Evolutionary conservation across 1,139 yeast species (phyloP).

Genomic region (Eremothecium gossypii): DNA sequence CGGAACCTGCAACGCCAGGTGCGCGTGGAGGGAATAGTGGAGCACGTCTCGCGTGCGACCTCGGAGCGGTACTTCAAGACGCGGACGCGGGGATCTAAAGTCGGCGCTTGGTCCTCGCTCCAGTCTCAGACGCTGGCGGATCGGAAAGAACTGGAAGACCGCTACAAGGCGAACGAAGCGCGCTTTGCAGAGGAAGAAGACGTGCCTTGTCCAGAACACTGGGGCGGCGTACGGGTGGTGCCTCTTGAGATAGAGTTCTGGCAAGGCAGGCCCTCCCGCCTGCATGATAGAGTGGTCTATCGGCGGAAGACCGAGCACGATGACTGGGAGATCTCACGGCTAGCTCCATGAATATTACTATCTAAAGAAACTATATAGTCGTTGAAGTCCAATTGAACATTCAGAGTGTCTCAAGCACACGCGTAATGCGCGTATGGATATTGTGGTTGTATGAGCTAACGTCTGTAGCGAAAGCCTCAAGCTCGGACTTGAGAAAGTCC

Average conservation of each 20-base stretch:
- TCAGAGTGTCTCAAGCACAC: not conserved
- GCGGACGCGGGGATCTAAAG: conserved; percentile 84
- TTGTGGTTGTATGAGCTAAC: conserved; percentile 7
- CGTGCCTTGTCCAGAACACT: conserved; percentile 82
- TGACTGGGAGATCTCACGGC: conserved; percentile 56
- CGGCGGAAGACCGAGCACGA: conserved; percentile 43
- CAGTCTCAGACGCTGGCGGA: conserved; percentile 56
- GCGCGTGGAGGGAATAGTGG: conserved; percentile 80
- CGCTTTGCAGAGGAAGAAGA: conserved; percentile 54
- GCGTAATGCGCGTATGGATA: conserved; percentile 3
- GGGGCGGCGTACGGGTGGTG: conserved; percentile 90
- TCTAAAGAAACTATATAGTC: not conserved
- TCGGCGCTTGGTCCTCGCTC: conserved; percentile 97
- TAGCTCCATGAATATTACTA: conserved; percentile 57
- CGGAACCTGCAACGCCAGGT: conserved; percentile 83
- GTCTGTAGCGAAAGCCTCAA: conserved; percentile 5
- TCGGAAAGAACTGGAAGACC: conserved; percentile 54
- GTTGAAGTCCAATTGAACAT: not conserved
- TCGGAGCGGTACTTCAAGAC: conserved; percentile 72
- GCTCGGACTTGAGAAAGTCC: not conserved
- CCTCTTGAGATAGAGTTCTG: conserved; percentile 93
- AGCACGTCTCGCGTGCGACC: conserved; percentile 62
- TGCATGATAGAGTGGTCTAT: conserved; percentile 84
- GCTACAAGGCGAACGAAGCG: conserved; percentile 40
- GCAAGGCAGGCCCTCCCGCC: conserved; percentile 88